Evolutionary conservation across 805 yeast species (phyloP).

Genomic region (Candida tammaniensis): DNA sequence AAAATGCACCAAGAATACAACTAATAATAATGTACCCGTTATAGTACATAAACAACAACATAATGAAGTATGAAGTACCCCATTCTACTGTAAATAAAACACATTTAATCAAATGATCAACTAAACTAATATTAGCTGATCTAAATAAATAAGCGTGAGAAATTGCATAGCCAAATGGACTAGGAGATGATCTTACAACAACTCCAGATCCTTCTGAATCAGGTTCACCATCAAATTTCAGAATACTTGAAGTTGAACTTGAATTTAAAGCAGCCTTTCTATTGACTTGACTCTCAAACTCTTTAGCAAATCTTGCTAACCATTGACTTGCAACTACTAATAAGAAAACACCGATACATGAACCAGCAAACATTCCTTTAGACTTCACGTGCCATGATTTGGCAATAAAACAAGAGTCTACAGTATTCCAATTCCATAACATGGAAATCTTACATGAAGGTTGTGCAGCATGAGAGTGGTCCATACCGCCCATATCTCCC

Average conservation of each 20-base stretch:
- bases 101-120: constrained; percentile 53
- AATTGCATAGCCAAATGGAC: constrained; percentile 23
- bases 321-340: constrained; percentile 57
- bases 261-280: constrained; percentile 1
- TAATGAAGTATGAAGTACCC: constrained; percentile 62
- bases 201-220: constrained; percentile 3
- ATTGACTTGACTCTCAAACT: constrained; percentile 19
- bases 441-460: constrained; percentile 40
- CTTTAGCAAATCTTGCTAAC: constrained; percentile 43
- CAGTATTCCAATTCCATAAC: constrained; percentile 75
- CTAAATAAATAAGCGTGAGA: constrained; percentile 33
- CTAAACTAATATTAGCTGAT: constrained; percentile 9
- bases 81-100: constrained; percentile 55
- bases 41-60: constrained; percentile 74
- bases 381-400: constrained; percentile 60
- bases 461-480: neutral
- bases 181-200: constrained; percentile 3
- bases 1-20: constrained; percentile 58
- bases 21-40: constrained; percentile 66
- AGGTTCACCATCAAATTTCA: neutral
- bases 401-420: constrained; percentile 64
- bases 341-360: constrained; percentile 66
- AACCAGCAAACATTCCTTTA: constrained; percentile 66
- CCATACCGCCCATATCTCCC: constrained; percentile 14
- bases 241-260: neutral